These are phyloP conservation scores for Dothistroma pini DNA, from an alignment of 2,329 filamentous ascomycete species.

Conservation along the genomic window DNA sequence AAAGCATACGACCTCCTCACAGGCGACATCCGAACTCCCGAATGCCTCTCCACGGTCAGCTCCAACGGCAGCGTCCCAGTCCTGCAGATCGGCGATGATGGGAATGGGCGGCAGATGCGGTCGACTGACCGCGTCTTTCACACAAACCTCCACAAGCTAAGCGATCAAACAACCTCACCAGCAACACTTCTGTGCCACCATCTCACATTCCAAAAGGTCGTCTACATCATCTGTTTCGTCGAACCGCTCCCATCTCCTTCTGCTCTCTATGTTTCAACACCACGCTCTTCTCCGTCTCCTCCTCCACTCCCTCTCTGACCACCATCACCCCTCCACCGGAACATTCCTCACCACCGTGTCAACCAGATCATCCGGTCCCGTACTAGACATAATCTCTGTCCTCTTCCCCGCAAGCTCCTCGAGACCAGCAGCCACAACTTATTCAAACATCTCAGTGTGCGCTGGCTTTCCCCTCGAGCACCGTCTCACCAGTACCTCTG, in stretches of 20 bases:
- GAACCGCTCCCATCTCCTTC: neutral
- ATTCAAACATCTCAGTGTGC: constrained; percentile 6
- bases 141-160: too few relatives aligned
- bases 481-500: constrained; percentile 1
- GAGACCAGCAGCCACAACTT: neutral
- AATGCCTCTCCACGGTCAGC: constrained; percentile 14
- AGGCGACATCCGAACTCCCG: constrained; percentile 12
- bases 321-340: neutral
- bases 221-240: neutral
- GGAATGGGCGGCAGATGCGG: too few relatives aligned
- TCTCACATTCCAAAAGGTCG: neutral
- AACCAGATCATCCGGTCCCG: constrained; percentile 3
- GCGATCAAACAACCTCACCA: too few relatives aligned
- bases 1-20: constrained; percentile 13
- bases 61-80: constrained; percentile 16
- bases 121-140: too few relatives aligned
- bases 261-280: neutral
- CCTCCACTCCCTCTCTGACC: neutral
- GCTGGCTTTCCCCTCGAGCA: neutral
- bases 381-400: constrained; percentile 4
- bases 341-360: neutral
- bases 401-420: constrained; percentile 3
- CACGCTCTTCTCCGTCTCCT: neutral
- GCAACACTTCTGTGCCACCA: too few relatives aligned
- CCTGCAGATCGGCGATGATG: constrained; percentile 13